phyloP scores from a whole-genome alignment of 2,329 filamentous ascomycete species.

The Aspergillus sp. region DNA sequence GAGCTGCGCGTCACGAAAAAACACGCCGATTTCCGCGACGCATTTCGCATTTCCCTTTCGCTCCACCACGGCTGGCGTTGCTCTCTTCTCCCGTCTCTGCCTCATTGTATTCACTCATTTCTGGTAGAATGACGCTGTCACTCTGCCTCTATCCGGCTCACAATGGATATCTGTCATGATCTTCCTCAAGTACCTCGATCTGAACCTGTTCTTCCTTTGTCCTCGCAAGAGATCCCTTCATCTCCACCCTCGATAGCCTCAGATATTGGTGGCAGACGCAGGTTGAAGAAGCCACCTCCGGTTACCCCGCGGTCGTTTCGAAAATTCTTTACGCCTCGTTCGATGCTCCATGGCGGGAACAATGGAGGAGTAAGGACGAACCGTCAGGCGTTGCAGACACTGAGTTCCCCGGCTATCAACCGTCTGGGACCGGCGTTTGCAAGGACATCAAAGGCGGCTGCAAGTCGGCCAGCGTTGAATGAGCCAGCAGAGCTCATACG shows the following conservation, averaged over 20 bases:
- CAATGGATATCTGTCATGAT: conserved; percentile 25
- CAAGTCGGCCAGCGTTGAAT: conserved; percentile 17
- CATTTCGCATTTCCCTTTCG: conserved; percentile 1
- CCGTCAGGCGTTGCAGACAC: conserved; percentile 38
- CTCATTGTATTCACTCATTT: conserved; percentile 2
- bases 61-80: conserved; percentile 14
- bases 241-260: conserved; percentile 36
- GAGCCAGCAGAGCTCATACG: conserved; percentile 23
- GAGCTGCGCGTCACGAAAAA: conserved; percentile 19
- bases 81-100: conserved; percentile 1
- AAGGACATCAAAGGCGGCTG: conserved; percentile 26
- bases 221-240: conserved; percentile 30
- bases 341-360: conserved; percentile 29
- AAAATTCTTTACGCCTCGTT: conserved; percentile 44
- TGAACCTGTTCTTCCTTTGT: conserved; percentile 25
- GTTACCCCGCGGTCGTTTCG: conserved; percentile 45
- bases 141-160: conserved; percentile 13
- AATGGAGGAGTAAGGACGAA: conserved; percentile 32
- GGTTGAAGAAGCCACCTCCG: conserved; percentile 38
- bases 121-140: conserved; percentile 16
- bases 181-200: conserved; percentile 28
- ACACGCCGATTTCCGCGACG: conserved; percentile 10
- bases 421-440: conserved; percentile 36
- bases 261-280: conserved; percentile 28
- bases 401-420: conserved; percentile 37